These are phyloP conservation scores for Volvariella volvacea DNA, from an alignment of 1,284 basidiomycete species.

Conservation along the genomic window DNA sequence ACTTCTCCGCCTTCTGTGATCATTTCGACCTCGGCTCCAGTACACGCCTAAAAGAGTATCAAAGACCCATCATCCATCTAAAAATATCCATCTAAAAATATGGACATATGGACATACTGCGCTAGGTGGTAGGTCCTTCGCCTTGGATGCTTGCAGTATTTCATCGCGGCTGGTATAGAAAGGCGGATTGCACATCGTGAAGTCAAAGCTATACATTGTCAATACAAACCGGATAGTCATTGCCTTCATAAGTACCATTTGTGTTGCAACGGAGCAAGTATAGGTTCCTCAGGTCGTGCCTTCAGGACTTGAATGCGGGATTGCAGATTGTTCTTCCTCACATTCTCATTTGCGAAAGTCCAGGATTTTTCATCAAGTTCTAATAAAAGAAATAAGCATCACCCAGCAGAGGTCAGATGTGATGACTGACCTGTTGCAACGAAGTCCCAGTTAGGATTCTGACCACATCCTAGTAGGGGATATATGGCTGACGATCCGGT, in stretches of 20 bases:
- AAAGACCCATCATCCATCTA: conserved; percentile 7
- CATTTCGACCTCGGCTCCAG: conserved; percentile 81
- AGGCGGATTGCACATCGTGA: conserved; percentile 94
- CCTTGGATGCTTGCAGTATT: conserved; percentile 47
- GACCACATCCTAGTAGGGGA: conserved; percentile 65
- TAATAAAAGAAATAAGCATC: conserved; percentile 17
- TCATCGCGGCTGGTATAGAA: conserved; percentile 80
- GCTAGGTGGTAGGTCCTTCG: conserved; percentile 58
- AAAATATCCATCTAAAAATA: neutral
- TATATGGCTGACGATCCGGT: conserved; percentile 92
- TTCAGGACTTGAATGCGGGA: conserved; percentile 43
- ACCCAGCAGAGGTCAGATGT: conserved; percentile 6
- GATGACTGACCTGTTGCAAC: conserved; percentile 73
- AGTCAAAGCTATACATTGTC: conserved; percentile 39
- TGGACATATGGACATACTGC: conserved; percentile 43
- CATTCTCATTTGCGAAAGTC: conserved; percentile 44
- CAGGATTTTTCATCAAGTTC: conserved; percentile 68
- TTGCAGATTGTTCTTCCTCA: conserved; percentile 46
- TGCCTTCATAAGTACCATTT: conserved; percentile 1
- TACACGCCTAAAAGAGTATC: conserved; percentile 55
- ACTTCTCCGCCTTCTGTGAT: conserved; percentile 83
- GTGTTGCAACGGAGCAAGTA: conserved; percentile 41
- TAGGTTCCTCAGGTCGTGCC: conserved; percentile 28
- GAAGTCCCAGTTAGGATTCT: conserved; percentile 52
- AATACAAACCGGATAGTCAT: neutral